Evolutionary conservation across 805 yeast species (phyloP), one percentile per base, ranked within the genome.

Genomic region (Cyberlindnera japonica): DNA sequence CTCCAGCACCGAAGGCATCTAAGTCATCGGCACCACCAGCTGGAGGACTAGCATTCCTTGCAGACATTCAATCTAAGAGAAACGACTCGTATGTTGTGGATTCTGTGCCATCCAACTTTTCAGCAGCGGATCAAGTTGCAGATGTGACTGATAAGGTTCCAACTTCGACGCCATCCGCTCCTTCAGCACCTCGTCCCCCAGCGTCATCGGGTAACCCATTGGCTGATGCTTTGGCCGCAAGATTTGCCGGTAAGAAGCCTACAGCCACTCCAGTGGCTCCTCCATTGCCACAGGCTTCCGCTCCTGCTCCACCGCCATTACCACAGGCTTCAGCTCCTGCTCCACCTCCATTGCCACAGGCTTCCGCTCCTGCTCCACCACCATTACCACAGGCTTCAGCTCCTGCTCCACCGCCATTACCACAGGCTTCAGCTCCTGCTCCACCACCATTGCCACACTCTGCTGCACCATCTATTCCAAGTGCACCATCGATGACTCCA

Each of bases 61-160:
- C 78, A 1, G 75, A 77, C 43, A 78, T 79, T 35, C 75, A 77
- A 45, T 68, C 72, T 28, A 75, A 72, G 54, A 65, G 83, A 56
- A 68, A 72, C 46, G 79, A 78, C 16, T 44, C 70, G 1, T 55
- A 65, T 54, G 80, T 75, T 12, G 65, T 77, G n/a, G 77, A 69
- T 39, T 54, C 61, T 3, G 59, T 57, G 10, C 59, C 59, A 12
- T 33, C 47, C n/a, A 35, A 43, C 38, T 46, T 53, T 45, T 40
- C 49, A 10, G 55, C 63, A 12, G 56, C 57, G 5, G 42, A 47
- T 17, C 43, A 43, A 24, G 36, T 34, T 10, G 44, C 48, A 19
- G 45, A 38, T 10, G 10, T 60, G 19, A 46, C 65, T 13, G 38
- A 61, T 6, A 47, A 63, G 13, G 36, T 58, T 13, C 47, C 57